Conservation (phyloP, 768 basidiomycete species). For the Lactarius trivialis region DNA sequence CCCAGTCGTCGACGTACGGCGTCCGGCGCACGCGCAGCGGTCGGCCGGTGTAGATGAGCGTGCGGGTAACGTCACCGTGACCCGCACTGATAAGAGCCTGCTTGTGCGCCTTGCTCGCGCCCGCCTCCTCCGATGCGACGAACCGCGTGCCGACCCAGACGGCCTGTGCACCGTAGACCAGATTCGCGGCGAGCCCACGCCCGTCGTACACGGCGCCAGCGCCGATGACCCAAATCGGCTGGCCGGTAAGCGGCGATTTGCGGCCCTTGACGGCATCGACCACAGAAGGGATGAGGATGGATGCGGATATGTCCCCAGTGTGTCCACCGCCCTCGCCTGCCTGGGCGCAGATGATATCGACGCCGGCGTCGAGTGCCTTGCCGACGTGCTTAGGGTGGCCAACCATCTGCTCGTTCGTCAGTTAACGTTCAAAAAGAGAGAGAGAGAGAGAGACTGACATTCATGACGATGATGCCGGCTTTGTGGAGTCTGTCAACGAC, state of each 20-base stretch:
- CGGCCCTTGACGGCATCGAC: constrained; percentile 77
- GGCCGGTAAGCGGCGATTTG: constrained; percentile 72
- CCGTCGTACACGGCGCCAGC: constrained; percentile 92
- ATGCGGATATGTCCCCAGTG: constrained; percentile 79
- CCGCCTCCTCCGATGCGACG: constrained; percentile 75
- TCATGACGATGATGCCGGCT: constrained; percentile 85
- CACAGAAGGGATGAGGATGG: constrained; percentile 85
- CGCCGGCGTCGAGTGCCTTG: constrained; percentile 76
- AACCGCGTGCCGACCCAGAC: constrained; percentile 71
- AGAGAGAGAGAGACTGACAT: constrained; percentile 38
- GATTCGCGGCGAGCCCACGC: constrained; percentile 76
- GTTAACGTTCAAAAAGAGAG: no score
- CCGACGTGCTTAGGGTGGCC: constrained; percentile 88
- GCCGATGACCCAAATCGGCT: constrained; percentile 82
- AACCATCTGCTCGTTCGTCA: constrained; percentile 50
- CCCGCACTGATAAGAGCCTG: constrained; percentile 63
- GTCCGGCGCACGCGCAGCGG: constrained; percentile 83
- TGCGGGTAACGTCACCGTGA: constrained; percentile 74
- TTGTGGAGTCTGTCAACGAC: constrained; percentile 77
- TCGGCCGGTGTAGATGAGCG: constrained; percentile 86
- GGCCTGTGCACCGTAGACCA: constrained; percentile 84
- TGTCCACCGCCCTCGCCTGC: constrained; percentile 71
- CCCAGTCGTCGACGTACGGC: constrained; percentile 82
- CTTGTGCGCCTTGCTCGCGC: constrained; percentile 81
- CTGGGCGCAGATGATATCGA: constrained; percentile 92